These are phyloP conservation scores for Phytophthora pluvialis DNA, from an alignment of 352 stramenopile genomes.

Conservation along the genomic window DNA sequence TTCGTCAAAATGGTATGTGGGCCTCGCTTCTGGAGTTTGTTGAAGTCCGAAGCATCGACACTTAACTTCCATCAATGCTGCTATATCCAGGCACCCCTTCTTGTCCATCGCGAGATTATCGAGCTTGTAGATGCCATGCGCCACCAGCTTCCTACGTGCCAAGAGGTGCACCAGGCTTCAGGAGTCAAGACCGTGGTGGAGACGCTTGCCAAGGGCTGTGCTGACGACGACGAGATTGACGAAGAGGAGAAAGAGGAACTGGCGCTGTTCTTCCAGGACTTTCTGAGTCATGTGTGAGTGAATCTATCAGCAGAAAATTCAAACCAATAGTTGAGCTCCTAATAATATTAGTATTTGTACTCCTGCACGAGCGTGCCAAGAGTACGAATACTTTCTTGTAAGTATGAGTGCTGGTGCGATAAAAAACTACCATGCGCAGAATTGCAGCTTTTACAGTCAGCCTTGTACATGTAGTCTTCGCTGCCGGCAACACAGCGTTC, in stretches of 20 bases:
- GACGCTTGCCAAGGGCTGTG: slow-evolving; percentile 32
- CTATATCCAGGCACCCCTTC: slow-evolving; percentile 38
- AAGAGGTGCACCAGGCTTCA: slow-evolving; percentile 43
- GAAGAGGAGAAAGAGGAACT: slow-evolving; percentile 65
- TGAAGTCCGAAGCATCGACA: background rate
- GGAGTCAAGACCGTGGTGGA: slow-evolving; percentile 52
- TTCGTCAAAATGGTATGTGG: slow-evolving; percentile 55
- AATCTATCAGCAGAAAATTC: slow-evolving; percentile 3
- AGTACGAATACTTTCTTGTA: slow-evolving; percentile 5
- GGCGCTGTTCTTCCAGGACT: slow-evolving; percentile 45
- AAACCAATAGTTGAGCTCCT: slow-evolving; percentile 5
- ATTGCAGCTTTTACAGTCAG: no score
- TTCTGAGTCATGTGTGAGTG: slow-evolving; percentile 37
- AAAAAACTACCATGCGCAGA: no score
- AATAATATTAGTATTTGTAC: background rate
- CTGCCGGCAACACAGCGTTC: no score
- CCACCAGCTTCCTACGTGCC: slow-evolving; percentile 65
- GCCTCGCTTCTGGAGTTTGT: background rate
- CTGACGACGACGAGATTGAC: slow-evolving; percentile 47
- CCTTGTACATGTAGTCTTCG: no score
- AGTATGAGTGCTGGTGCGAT: background rate
- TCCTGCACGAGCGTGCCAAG: background rate
- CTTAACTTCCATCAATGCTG: background rate
- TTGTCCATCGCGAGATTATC: slow-evolving; percentile 52
- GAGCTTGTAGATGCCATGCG: slow-evolving; percentile 68